Evolutionary conservation across 345 rosid species (phyloP).

Genomic region (Heritiera fomes): DNA sequence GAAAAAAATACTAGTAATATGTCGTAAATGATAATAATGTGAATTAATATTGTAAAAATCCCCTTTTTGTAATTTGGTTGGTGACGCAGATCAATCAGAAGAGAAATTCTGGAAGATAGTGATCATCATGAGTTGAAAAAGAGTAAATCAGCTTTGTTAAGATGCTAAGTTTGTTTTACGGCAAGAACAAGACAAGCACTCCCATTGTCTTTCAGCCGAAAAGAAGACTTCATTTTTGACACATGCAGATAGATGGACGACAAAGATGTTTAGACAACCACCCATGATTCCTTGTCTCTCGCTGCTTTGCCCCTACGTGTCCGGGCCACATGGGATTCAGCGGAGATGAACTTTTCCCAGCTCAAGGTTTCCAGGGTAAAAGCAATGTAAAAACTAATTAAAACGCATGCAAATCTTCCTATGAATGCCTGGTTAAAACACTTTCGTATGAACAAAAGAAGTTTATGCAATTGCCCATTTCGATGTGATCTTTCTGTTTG

Average conservation of each 20-base stretch:
- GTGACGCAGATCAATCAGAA: neutral
- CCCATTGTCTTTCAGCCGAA: slow-evolving; percentile 11
- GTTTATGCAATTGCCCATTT: neutral
- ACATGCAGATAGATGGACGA: neutral
- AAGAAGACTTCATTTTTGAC: neutral
- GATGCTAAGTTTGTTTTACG: slow-evolving; percentile 9
- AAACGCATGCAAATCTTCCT: neutral
- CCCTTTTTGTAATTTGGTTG: neutral
- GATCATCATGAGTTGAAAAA: neutral
- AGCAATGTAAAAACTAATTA: neutral
- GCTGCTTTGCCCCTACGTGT: slow-evolving; percentile 14
- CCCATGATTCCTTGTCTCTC: slow-evolving; percentile 13
- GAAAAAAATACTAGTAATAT: neutral
- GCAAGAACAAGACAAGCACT: neutral
- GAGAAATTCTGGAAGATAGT: neutral
- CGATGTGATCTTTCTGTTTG: neutral
- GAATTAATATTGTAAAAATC: neutral
- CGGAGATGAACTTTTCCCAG: neutral
- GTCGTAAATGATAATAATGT: neutral
- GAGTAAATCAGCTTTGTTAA: slow-evolving; percentile 1
- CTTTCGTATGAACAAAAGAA: neutral
- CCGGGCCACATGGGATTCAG: neutral
- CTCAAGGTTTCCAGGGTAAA: neutral
- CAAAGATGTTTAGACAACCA: neutral
- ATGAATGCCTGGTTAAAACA: neutral